A percentile compares a stretch with the other conserved stretches of the same genome.
These are phyloP conservation scores for Aureobasidium mangrovei DNA, from an alignment of 2,329 filamentous ascomycete genomes.

Conservation along the genomic window DNA sequence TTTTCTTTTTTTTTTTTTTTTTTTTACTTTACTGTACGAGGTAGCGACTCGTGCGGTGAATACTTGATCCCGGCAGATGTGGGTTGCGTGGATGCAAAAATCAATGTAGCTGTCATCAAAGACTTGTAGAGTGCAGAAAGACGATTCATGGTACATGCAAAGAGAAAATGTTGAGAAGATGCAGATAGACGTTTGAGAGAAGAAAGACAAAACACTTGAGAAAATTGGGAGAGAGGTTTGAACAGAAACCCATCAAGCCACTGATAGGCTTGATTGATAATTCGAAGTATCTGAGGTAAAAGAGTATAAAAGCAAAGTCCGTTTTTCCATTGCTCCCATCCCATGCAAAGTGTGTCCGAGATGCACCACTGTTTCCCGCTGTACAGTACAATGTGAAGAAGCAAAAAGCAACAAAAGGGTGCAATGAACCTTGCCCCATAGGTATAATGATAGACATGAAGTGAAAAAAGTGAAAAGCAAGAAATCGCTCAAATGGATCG, in stretches of 20 bases:
- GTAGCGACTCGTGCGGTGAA: too few species aligned
- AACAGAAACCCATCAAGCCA: slow-evolving; percentile 2
- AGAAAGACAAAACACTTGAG: not conserved
- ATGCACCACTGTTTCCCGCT: not conserved
- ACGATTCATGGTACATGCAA: too few species aligned
- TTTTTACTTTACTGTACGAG: too few species aligned
- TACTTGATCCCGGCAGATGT: too few species aligned
- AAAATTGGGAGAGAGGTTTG: not conserved
- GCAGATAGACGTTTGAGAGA: not conserved
- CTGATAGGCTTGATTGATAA: slow-evolving; percentile 6
- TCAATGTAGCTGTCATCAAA: too few species aligned
- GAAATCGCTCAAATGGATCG: not conserved
- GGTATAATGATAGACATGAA: slow-evolving; percentile 13
- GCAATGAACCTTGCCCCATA: slow-evolving; percentile 5
- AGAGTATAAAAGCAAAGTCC: slow-evolving; percentile 5
- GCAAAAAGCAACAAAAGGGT: not conserved
- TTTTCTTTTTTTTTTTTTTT: too few species aligned
- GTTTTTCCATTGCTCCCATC: slow-evolving; percentile 10
- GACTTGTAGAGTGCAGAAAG: too few species aligned
- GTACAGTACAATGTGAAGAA: slow-evolving; percentile 6
- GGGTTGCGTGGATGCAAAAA: too few species aligned
- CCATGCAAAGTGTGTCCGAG: not conserved
- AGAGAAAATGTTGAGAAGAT: too few species aligned
- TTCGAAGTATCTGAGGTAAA: not conserved
- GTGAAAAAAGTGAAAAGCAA: slow-evolving; percentile 9